Conservation (phyloP, 2,329 filamentous ascomycete genomes). For the Stylonectria norvegica region DNA sequence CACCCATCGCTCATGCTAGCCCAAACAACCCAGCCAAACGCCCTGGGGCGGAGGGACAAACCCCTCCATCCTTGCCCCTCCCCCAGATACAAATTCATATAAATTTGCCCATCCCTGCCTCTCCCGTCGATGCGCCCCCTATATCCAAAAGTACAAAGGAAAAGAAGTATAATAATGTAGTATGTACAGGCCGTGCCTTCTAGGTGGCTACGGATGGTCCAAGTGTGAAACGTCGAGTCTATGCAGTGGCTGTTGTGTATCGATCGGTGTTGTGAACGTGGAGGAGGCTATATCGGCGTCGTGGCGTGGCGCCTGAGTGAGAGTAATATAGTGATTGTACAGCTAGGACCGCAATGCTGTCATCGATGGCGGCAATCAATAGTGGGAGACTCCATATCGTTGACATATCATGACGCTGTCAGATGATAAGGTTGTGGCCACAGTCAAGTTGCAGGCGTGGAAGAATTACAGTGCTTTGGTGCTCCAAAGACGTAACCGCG, state of each 20-base stretch:
- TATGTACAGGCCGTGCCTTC: slow-evolving; percentile 26
- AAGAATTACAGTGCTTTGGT: too few relatives aligned
- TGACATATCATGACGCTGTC: neutral
- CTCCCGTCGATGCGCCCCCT: slow-evolving; percentile 15
- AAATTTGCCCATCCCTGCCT: slow-evolving; percentile 17
- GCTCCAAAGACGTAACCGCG: slow-evolving; percentile 2
- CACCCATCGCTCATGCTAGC: slow-evolving; percentile 27
- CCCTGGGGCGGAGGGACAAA: slow-evolving; percentile 23
- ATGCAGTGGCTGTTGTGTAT: slow-evolving; percentile 29
- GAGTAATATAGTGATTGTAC: slow-evolving; percentile 22
- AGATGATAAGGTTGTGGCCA: neutral
- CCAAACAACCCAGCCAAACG: slow-evolving; percentile 24
- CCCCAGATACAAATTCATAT: slow-evolving; percentile 21
- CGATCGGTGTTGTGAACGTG: slow-evolving; percentile 25
- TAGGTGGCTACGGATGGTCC: slow-evolving; percentile 16
- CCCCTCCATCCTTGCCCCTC: slow-evolving; percentile 17
- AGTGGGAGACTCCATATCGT: slow-evolving; percentile 7
- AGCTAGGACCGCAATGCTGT: slow-evolving; percentile 20
- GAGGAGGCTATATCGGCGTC: slow-evolving; percentile 20
- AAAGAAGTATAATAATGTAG: slow-evolving; percentile 23
- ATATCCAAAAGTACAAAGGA: slow-evolving; percentile 2
- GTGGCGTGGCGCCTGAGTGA: slow-evolving; percentile 24
- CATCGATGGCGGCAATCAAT: slow-evolving; percentile 24
- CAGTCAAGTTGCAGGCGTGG: too few relatives aligned
- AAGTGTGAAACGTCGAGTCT: slow-evolving; percentile 32